Base-by-base conservation (phyloP, 169 alveolate species). In the Plasmodium adleri region DNA sequence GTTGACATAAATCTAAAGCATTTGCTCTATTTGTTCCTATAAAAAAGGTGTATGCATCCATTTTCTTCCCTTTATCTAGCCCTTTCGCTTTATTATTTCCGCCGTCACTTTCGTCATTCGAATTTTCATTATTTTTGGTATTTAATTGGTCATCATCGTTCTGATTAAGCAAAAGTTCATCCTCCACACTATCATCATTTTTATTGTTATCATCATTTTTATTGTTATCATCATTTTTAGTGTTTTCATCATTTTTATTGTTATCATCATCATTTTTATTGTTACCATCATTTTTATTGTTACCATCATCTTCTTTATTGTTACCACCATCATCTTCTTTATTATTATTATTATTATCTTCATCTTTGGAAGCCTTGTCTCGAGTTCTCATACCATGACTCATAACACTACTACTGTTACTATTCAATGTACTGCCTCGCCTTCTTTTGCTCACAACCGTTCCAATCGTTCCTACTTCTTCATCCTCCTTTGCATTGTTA, bases 21-120 rank as follows among this genome's bases (percentile, higher is more conserved):
- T 93, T 93, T 28, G 89, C 95, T 70, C 88, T 80, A 39, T 88
- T 93, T 26, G 91, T 93, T 22, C 95, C 95, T 26, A 93, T 72
- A 26, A 59, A 78, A 47, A 89, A 86, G 2, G 91, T 90, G 58
- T 93, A 88, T 8, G 93, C 90, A 50, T 89, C 91, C 39, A 54
- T 70, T 26, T 75, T 85, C 47, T 92, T 66, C 32, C 87, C 88
- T 15, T 72, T 63, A 26, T 76, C 87, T 13, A n/a, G 1, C 9
- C 88, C 64, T 17, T 56, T 74, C 2, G 56, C 22, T 50, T 68
- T 58, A 73, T 54, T 74, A 74, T 87, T 72, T n/a, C 22, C 50
- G 64, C 15, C 15, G 45, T 80, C 80, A 68, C 78, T 71, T 13
- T 72, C 86, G 15, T 87, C 89, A 49, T 73, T 68, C 8, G 83